A percentile compares a stretch with the other conserved stretches of the same genome.
Evolutionary conservation across 768 basidiomycete genomes (phyloP).

Genomic region (Lactifluus volemus): DNA sequence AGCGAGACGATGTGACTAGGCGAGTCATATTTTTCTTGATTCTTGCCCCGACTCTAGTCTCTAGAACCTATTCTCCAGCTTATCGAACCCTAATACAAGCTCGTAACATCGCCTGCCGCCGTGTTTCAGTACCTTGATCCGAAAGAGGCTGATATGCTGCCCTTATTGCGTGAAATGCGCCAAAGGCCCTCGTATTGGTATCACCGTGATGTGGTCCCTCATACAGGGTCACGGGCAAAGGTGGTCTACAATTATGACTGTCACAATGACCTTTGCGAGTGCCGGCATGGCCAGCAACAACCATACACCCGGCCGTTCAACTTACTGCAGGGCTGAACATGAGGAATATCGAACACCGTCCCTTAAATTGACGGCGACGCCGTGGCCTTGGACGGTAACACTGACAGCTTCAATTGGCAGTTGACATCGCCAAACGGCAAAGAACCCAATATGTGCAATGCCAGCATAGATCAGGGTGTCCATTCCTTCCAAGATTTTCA

Average conservation of each 20-base stretch:
- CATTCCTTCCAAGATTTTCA: not conserved
- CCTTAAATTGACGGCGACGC: not conserved
- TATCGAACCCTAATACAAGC: not conserved
- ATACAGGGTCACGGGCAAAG: not conserved
- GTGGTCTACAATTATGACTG: not conserved
- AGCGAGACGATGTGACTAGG: not conserved
- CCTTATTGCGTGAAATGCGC: not conserved
- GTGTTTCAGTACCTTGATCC: not conserved
- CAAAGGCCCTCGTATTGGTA: not conserved
- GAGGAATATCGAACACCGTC: not conserved
- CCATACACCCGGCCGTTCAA: not conserved
- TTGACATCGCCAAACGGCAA: not conserved
- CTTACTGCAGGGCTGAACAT: not conserved
- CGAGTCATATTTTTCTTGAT: not conserved
- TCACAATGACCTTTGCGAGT: not conserved
- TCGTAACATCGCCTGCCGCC: not conserved
- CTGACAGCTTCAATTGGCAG: not conserved
- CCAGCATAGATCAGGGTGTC: not conserved
- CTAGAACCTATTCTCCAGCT: not conserved
- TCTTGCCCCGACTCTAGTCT: not conserved
- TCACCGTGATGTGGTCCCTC: not conserved
- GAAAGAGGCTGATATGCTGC: not conserved
- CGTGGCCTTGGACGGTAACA: not conserved
- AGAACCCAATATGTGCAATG: not conserved
- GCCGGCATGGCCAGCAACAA: not conserved